Conservation (phyloP, 2,329 filamentous ascomycete species). For the Penicillium digitatum region DNA sequence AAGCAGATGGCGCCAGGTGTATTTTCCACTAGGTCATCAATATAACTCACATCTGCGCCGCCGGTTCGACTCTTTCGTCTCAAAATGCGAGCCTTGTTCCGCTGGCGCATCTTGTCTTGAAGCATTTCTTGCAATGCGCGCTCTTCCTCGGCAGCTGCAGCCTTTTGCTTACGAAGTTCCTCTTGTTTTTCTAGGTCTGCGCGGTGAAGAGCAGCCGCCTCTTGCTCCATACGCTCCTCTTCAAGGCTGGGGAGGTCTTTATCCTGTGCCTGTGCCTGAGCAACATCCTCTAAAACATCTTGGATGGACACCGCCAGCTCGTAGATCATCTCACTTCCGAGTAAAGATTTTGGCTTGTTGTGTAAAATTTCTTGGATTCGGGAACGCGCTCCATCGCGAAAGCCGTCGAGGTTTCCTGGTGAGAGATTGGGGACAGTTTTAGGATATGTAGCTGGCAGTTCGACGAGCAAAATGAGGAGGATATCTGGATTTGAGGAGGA, state of each 20-base stretch:
- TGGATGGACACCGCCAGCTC: conserved; percentile 58
- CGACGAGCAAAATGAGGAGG: conserved; percentile 67
- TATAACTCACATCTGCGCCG: conserved; percentile 29
- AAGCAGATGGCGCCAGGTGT: conserved; percentile 40
- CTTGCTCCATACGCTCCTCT: conserved; percentile 79
- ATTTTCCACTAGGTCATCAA: conserved; percentile 31
- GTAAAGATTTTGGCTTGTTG: conserved; percentile 61
- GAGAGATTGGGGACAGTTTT: conserved; percentile 72
- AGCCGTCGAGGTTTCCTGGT: conserved; percentile 59
- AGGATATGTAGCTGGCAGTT: conserved; percentile 85
- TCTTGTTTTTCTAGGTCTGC: conserved; percentile 51
- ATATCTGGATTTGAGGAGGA: conserved; percentile 70
- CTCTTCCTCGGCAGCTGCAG: conserved; percentile 41
- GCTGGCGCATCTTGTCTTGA: conserved; percentile 39
- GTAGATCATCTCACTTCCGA: conserved; percentile 64
- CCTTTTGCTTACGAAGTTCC: conserved; percentile 42
- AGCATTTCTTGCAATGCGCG: conserved; percentile 38
- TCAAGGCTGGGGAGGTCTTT: conserved; percentile 78
- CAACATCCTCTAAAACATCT: conserved; percentile 80
- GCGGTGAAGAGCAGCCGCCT: conserved; percentile 62
- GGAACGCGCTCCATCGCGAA: conserved; percentile 67
- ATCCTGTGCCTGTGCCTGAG: conserved; percentile 68
- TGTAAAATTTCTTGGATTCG: conserved; percentile 67
- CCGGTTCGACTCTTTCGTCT: conserved; percentile 39
- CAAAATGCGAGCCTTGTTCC: conserved; percentile 37